These are phyloP conservation scores for Micromonas pusilla DNA, from an alignment of 139 green algal species.

Conservation along the genomic window DNA sequence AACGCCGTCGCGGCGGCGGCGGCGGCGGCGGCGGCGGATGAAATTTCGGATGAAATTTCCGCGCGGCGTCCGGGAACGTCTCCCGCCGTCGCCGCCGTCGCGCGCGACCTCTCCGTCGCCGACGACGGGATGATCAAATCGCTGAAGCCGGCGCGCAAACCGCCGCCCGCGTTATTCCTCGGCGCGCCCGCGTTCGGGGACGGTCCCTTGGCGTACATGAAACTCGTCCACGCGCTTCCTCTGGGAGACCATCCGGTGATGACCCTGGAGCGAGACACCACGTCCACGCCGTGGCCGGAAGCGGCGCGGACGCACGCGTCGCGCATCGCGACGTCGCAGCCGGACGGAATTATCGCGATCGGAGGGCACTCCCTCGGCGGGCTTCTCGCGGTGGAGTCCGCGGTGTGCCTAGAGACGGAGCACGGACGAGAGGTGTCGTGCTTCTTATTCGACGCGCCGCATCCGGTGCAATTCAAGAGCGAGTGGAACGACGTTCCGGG, in stretches of 20 bases:
- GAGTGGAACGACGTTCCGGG: slow-evolving; percentile 2
- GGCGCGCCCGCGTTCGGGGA: slow-evolving; percentile 22
- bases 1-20: not conserved
- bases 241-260: not conserved
- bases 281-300: slow-evolving; percentile 9
- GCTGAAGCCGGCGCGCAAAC: not conserved
- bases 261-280: slow-evolving; percentile 14
- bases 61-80: not conserved
- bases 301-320: slow-evolving; percentile 45
- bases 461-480: slow-evolving; percentile 24
- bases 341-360: slow-evolving; percentile 70
- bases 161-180: slow-evolving; percentile 8
- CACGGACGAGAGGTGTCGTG: not conserved
- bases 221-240: not conserved
- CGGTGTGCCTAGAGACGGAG: slow-evolving; percentile 11
- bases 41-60: not conserved
- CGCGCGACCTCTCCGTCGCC: not conserved
- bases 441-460: slow-evolving; percentile 17
- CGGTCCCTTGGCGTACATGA: slow-evolving; percentile 8
- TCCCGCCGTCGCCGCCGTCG: not conserved
- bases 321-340: slow-evolving; percentile 69
- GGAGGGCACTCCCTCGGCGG: slow-evolving; percentile 82
- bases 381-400: slow-evolving; percentile 28
- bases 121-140: not conserved
- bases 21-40: not conserved